Base-by-base conservation (phyloP, 768 basidiomycete species). In the Naganishia vaughanmartiniae region DNA sequence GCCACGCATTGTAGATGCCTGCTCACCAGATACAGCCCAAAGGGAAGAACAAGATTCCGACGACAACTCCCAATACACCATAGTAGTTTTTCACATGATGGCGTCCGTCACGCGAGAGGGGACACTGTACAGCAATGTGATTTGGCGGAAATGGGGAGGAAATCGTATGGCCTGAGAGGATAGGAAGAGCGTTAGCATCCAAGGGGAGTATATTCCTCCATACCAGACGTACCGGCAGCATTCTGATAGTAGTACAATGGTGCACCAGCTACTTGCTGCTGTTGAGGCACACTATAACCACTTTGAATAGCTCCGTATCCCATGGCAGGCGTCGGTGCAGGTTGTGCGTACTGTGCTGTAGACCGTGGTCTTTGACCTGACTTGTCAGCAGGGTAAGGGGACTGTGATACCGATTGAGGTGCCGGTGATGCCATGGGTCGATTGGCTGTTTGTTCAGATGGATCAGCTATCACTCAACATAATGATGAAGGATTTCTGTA, bases 11-110 rank as follows among this genome's bases (percentile, higher is more conserved):
- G 19, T 2, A 11, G 14, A 1, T 14, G 28, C 5, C 7, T 17
- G 26, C 68, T 58, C 24, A 69, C 68, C 68, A 69, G 57, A 69
- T 60, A 36, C 68, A 69, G 21, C 68, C 68, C 17, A 69, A 11
- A 4, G 68, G 68, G 31, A 19, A 69, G 45, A 69, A 69, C 2
- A 69, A 28, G 2, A 69, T 45, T 9, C 68, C 68, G 34, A 69
- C 60, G 17, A 69, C 54, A 21, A 69, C 42, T 24, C 68, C 68
- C 4, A 69, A 28, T 0, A 57, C 33, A 33, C 68, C 68, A 31
- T 55, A 69, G 45, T 54, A 42, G 11, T 30, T 45, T 31, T 54
- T 55, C 5, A 26, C 24, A 12, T 57, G 19, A 36, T 69, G 68
- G 33, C 51, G 42, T 12, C 68, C 68, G 28, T 42, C 39, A 1